Base-by-base conservation (phyloP, 768 basidiomycete genomes). In the Lentinula sp. region DNA sequence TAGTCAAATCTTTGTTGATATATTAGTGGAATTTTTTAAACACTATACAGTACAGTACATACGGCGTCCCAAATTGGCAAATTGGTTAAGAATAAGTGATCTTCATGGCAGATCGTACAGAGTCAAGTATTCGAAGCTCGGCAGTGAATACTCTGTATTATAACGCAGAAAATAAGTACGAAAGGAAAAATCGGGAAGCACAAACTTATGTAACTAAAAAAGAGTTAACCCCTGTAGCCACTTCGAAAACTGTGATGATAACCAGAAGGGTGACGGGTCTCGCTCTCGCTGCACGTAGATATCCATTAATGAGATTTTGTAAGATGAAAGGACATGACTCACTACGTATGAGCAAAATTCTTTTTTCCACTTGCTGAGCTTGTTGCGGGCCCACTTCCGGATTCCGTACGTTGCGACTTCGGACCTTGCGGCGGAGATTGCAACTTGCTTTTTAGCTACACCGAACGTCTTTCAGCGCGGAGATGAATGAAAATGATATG, bases 341-440 rank as follows among this genome's bases (percentile, higher is more conserved):
- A 54, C 53, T 35, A 20, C 3, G 35, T 16, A 53, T 53, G 28
- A n/a, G 36, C 12, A 41, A 37, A 54, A 4, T 12, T 53, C 16
- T 53, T 33, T 9, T n/a, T 54, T 9, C 33, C 18, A 39, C 53
- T 54, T 9, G 18, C n/a, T 20, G 32, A 33, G 33, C 50, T 35
- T 15, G 28, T 51, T 35, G 50, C 12, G 12, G 20, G 46, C 46
- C 46, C n/a, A 32, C 6, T 12, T 23, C 13, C 9, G 13, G 41
- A 13, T 20, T 56, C 55, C 15, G 13, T 6, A 43, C 23, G 55
- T 13, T 39, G 53, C 9, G 53, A 37, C 12, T 16, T 42, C 8
- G 55, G 55, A 12, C 37, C 55, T 20, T 23, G 55, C 15, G 55
- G 41, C 16, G 55, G 55, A 56, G 55, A 43, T 41, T 56, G 55